Base-by-base conservation (phyloP, 2,329 filamentous ascomycete genomes). In the Chrysosporium queenslandicum region DNA sequence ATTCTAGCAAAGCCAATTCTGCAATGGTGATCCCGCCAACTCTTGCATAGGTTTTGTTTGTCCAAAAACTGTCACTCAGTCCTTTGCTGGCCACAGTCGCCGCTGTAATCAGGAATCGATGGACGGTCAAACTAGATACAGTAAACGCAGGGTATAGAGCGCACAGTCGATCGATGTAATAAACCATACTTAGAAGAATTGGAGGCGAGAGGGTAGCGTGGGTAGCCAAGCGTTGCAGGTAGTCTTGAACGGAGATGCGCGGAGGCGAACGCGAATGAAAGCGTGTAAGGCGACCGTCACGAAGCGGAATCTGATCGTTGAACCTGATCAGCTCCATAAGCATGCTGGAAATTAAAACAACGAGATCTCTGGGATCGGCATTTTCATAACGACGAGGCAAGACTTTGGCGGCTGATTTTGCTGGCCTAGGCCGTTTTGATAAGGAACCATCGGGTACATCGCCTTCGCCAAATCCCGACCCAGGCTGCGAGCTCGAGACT, bases 121-220 rank as follows among this genome's bases (percentile, higher is more conserved):
- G 92, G 2, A 98, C 91, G 0, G 92, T 98, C 18, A 98, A 76
- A 43, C 88, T 95, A 66, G 90, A 95, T 60, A 98, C 94, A 25
- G 90, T 96, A 68, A 98, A 98, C 43, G 91, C 86, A 2, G 87
- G 86, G 66, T 96, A 98, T 54, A 94, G 76, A 9, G 87, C 84
- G 69, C 91, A 98, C 20, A 98, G 78, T 29, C 89, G 84, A 71
- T 98, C 92, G 63, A 98, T 97, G 64, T 97, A 98, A 66, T 94
- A 98, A 53, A 98, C 92, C 88, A 98, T 97, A 60, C 90, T 92
- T 32, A 98, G 80, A n/a, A 98, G 77, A 47, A 98, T 85, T 0
- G 92, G 91, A 11, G 92, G 90, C 5, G 88, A 89, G 2, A 98
- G 77, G 0, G 91, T 96, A 23, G 92, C 92, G 66, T 98, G 92